Evolutionary conservation across 2,329 filamentous ascomycete species (phyloP).

Genomic region (Chaetomiaceae sp.): DNA sequence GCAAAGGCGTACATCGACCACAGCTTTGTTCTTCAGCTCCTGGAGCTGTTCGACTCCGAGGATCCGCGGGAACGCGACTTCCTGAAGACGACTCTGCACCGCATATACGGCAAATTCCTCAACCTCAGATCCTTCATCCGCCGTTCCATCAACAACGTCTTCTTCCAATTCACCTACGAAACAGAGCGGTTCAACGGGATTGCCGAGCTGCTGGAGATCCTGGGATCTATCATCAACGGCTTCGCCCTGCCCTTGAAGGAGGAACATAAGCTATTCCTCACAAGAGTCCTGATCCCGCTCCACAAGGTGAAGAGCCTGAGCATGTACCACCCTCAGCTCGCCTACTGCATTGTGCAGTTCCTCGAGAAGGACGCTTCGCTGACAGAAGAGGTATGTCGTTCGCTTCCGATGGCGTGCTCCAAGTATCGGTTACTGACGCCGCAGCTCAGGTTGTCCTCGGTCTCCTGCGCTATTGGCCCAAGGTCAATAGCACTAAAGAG

Average conservation of each 20-base stretch:
- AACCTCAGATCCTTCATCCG: constrained; percentile 96
- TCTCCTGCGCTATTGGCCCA: constrained; percentile 94
- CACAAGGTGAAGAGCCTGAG: constrained; percentile 98
- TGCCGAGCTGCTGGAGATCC: constrained; percentile 89
- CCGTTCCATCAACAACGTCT: constrained; percentile 98
- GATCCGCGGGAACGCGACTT: constrained; percentile 96
- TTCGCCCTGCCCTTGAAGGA: constrained; percentile 96
- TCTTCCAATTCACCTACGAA: constrained; percentile 99
- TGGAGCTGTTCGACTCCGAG: constrained; percentile 98
- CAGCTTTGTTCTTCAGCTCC: constrained; percentile 88
- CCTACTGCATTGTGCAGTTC: constrained; percentile 98
- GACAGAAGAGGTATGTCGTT: constrained; percentile 81
- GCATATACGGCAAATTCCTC: constrained; percentile 98
- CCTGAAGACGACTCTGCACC: constrained; percentile 93
- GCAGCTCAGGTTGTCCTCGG: constrained; percentile 77
- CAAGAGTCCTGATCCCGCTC: constrained; percentile 82
- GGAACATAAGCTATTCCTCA: constrained; percentile 97
- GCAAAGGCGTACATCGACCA: constrained; percentile 99
- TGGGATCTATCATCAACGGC: constrained; percentile 98
- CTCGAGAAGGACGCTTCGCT: constrained; percentile 94
- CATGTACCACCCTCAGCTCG: constrained; percentile 99
- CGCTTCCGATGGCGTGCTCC: neutral
- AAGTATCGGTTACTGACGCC: neutral
- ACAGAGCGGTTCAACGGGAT: constrained; percentile 98
- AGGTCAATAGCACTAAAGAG: constrained; percentile 99